Conservation (phyloP, 192 early-diverging fungal species). For the Umbelopsis sp. region DNA sequence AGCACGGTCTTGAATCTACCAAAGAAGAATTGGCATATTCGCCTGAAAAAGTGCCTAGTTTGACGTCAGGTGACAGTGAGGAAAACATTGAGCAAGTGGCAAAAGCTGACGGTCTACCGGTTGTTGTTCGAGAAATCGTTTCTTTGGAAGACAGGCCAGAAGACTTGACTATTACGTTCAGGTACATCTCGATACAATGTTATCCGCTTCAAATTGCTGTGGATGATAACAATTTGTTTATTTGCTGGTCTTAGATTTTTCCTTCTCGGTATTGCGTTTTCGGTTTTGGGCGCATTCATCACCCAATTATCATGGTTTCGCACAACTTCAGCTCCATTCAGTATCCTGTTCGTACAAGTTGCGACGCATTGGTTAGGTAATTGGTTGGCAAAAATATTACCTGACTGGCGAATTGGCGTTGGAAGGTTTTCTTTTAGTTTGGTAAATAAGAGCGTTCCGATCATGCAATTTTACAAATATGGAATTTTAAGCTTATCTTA, state of each 20-base stretch:
- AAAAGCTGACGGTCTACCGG: slow-evolving; percentile 21
- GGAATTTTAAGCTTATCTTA: neutral
- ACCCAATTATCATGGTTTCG: slow-evolving; percentile 45
- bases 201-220: neutral
- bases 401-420: slow-evolving; percentile 32
- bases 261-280: slow-evolving; percentile 34
- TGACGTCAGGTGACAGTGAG: neutral
- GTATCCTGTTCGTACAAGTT: slow-evolving; percentile 46
- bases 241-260: slow-evolving; percentile 21
- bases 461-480: neutral
- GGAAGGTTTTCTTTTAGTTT: slow-evolving; percentile 37
- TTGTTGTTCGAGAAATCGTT: slow-evolving; percentile 41
- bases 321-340: slow-evolving; percentile 43
- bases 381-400: slow-evolving; percentile 34
- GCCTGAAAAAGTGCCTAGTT: neutral
- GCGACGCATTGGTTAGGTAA: slow-evolving; percentile 43
- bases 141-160: slow-evolving; percentile 46
- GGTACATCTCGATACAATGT: slow-evolving; percentile 16
- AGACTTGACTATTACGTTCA: slow-evolving; percentile 40
- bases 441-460: neutral
- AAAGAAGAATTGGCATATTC: neutral
- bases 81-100: slow-evolving; percentile 12
- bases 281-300: slow-evolving; percentile 39
- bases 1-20: neutral
- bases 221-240: neutral